phyloP scores from a whole-genome alignment of 768 basidiomycete species.

The Lactifluus subvellereus region DNA sequence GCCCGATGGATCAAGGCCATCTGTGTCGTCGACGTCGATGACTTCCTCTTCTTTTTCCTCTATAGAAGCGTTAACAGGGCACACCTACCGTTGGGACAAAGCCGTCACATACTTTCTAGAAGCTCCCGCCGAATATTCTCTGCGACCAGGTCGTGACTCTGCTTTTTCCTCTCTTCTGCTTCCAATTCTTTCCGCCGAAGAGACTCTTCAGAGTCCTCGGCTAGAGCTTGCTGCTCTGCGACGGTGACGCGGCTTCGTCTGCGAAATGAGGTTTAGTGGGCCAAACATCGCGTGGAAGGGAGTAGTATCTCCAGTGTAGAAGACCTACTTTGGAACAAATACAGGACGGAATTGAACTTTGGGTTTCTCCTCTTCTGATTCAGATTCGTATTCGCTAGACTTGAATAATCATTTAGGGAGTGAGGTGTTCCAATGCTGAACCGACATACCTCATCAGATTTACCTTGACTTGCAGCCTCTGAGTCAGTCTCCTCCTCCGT shows the following conservation, averaged over 20 bases:
- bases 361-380: slow-evolving; percentile 65
- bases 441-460: slow-evolving; percentile 42
- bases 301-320: not conserved
- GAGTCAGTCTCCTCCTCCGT: slow-evolving; percentile 45
- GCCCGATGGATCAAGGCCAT: slow-evolving; percentile 78
- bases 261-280: slow-evolving; percentile 10
- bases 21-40: slow-evolving; percentile 92
- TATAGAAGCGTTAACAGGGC: slow-evolving; percentile 30
- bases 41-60: slow-evolving; percentile 83
- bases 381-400: slow-evolving; percentile 86
- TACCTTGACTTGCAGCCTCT: slow-evolving; percentile 32
- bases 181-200: slow-evolving; percentile 63
- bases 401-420: slow-evolving; percentile 31
- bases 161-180: slow-evolving; percentile 75
- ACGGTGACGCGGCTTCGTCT: slow-evolving; percentile 77
- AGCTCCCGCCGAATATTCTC: slow-evolving; percentile 91
- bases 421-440: slow-evolving; percentile 3
- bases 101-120: slow-evolving; percentile 69
- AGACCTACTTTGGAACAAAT: slow-evolving; percentile 85
- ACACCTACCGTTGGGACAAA: slow-evolving; percentile 1
- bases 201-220: slow-evolving; percentile 71
- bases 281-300: not conserved
- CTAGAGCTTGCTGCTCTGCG: slow-evolving; percentile 58
- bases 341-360: slow-evolving; percentile 84
- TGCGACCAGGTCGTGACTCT: slow-evolving; percentile 89